Percentiles rank a stretch among this genome's conserved stretches.
These are phyloP conservation scores for Kwoniella botswanensis DNA, from an alignment of 768 basidiomycete genomes.

Conservation along the genomic window DNA sequence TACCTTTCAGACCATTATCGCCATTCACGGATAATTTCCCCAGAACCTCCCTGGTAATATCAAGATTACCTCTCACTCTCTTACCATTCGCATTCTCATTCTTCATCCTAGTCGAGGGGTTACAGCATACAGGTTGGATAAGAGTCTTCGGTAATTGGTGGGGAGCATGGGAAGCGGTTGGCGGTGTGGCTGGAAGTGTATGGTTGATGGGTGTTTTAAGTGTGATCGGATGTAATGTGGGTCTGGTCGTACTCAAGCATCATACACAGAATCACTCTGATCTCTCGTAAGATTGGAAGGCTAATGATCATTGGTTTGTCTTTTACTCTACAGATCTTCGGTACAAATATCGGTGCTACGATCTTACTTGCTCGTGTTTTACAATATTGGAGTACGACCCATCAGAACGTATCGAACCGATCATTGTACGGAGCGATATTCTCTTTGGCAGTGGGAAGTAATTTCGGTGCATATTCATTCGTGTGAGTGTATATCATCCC, in stretches of 20 bases:
- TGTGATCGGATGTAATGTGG: conserved; percentile 73
- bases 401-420: conserved; percentile 37
- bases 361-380: conserved; percentile 84
- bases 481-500: conserved; percentile 58
- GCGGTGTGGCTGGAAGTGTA: conserved; percentile 64
- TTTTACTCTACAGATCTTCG: conserved; percentile 62
- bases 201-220: conserved; percentile 74
- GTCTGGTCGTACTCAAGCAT: too few species aligned
- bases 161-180: conserved; percentile 61
- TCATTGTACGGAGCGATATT: conserved; percentile 63
- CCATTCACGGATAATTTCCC: conserved; percentile 64
- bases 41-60: conserved; percentile 64
- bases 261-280: too few species aligned
- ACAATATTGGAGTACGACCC: conserved; percentile 40
- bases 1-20: conserved; percentile 5
- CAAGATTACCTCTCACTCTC: conserved; percentile 75
- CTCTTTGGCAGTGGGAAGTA: conserved; percentile 78
- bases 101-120: conserved; percentile 88
- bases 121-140: conserved; percentile 85
- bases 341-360: conserved; percentile 89
- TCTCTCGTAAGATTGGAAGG: too few species aligned
- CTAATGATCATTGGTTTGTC: too few species aligned
- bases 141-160: conserved; percentile 77
- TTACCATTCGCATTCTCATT: conserved; percentile 92
- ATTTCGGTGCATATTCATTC: conserved; percentile 87